Percentiles rank a stretch among this genome's conserved stretches.
phyloP scores from a whole-genome alignment of 2,329 filamentous ascomycete species.

The Podosphaera leucotricha region DNA sequence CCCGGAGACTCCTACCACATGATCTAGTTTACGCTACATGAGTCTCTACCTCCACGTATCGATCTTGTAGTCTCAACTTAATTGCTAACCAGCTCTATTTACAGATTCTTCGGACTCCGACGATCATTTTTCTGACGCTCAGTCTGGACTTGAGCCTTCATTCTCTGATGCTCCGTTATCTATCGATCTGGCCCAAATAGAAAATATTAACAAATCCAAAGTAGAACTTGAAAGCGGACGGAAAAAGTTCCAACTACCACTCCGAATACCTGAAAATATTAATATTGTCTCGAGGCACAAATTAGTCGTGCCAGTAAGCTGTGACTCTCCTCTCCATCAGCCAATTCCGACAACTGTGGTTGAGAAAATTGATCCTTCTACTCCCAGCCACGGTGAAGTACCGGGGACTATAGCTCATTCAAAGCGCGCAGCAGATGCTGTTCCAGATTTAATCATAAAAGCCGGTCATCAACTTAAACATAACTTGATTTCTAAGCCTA shows the following conservation, averaged over 20 bases:
- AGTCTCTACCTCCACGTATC: constrained; percentile 18
- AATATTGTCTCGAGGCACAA: constrained; percentile 16
- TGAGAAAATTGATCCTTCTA: constrained; percentile 29
- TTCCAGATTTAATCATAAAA: constrained; percentile 33
- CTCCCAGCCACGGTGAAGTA: constrained; percentile 34
- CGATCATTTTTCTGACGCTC: constrained; percentile 46
- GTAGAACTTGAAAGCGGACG: constrained; percentile 38
- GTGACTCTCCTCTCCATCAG: constrained; percentile 2
- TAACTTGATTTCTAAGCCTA: constrained; percentile 8
- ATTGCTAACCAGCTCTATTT: neutral
- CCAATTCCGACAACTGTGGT: constrained; percentile 34
- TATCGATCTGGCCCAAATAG: constrained; percentile 33
- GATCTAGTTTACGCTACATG: constrained; percentile 36
- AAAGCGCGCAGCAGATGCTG: constrained; percentile 30
- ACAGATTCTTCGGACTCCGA: constrained; percentile 37
- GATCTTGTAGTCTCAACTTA: neutral
- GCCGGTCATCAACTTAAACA: constrained; percentile 7
- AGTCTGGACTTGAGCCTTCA: constrained; percentile 24
- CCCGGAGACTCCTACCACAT: constrained; percentile 20
- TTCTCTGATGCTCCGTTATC: constrained; percentile 21
- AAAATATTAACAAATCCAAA: constrained; percentile 29
- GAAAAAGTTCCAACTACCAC: constrained; percentile 28
- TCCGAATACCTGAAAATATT: constrained; percentile 37
- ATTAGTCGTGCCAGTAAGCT: neutral
- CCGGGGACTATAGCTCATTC: constrained; percentile 34